Evolutionary conservation across 2,329 filamentous ascomycete genomes (phyloP).

Genomic region (Pseudocercospora musae): DNA sequence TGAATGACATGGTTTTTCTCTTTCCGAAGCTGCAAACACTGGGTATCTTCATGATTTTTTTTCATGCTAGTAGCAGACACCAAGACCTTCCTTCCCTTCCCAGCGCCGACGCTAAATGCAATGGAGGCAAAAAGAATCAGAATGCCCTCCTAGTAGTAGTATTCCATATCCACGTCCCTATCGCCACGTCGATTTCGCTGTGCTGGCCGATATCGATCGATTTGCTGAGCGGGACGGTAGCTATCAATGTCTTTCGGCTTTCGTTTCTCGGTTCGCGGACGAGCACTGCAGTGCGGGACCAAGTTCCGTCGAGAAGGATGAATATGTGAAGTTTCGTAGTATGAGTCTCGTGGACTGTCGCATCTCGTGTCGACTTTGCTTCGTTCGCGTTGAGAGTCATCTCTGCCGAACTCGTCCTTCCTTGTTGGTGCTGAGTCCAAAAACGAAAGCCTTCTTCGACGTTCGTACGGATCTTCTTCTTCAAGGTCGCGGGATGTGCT

Average conservation of each 20-base stretch:
- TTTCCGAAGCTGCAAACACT: neutral
- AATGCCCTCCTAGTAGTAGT: neutral
- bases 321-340: neutral
- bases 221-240: neutral
- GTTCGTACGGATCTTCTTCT: neutral
- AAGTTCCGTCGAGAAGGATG: neutral
- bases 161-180: neutral
- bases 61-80: neutral
- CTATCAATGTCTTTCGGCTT: neutral
- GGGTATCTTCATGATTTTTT: neutral
- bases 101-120: conserved; percentile 6
- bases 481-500: neutral
- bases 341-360: neutral
- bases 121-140: neutral
- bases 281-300: neutral
- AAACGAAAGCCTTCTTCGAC: neutral
- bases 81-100: neutral
- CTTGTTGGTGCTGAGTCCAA: neutral
- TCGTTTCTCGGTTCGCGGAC: neutral
- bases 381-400: neutral
- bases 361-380: neutral
- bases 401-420: neutral
- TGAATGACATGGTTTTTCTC: neutral
- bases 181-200: neutral
- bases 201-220: neutral